phyloP scores from a whole-genome alignment of 2,329 filamentous ascomycete species.

The Trichoderma harzianum region DNA sequence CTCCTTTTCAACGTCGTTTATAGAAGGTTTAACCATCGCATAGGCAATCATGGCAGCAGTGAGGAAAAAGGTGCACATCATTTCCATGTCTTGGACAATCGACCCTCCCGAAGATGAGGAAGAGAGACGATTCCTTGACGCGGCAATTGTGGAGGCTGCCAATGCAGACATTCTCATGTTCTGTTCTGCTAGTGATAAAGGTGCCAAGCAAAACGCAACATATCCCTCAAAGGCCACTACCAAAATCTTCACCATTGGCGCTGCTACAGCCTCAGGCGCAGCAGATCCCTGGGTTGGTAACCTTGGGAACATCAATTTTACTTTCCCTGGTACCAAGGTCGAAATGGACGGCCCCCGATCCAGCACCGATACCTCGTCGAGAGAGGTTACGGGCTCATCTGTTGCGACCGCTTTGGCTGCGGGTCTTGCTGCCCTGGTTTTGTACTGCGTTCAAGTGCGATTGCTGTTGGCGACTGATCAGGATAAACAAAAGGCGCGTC shows the following conservation, averaged over 20 bases:
- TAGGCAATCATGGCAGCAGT: constrained; percentile 33
- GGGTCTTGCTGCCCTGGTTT: constrained; percentile 31
- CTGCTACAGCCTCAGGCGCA: constrained; percentile 21
- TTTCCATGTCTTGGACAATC: constrained; percentile 40
- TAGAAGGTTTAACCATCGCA: neutral
- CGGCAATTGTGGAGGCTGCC: constrained; percentile 25
- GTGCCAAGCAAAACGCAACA: constrained; percentile 17
- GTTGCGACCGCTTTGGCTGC: constrained; percentile 32
- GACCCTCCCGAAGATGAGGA: constrained; percentile 20
- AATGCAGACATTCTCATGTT: constrained; percentile 37
- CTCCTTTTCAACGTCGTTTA: neutral
- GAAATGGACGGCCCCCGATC: constrained; percentile 13
- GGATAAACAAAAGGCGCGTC: constrained; percentile 21
- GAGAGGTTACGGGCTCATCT: constrained; percentile 24
- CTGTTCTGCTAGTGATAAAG: constrained; percentile 35
- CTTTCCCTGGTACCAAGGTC: constrained; percentile 30
- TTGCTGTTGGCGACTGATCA: constrained; percentile 17
- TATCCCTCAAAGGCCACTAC: constrained; percentile 21
- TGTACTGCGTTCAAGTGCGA: constrained; percentile 27
- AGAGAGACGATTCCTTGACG: constrained; percentile 24
- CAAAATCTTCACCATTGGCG: constrained; percentile 31
- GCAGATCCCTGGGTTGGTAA: constrained; percentile 22
- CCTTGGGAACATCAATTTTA: constrained; percentile 28
- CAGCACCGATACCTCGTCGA: neutral
- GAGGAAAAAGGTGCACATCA: constrained; percentile 31